Evolutionary conservation across 495 filamentous ascomycete species (phyloP), one percentile per base, ranked within the genome.

Genomic region (Penicillium desertorum): DNA sequence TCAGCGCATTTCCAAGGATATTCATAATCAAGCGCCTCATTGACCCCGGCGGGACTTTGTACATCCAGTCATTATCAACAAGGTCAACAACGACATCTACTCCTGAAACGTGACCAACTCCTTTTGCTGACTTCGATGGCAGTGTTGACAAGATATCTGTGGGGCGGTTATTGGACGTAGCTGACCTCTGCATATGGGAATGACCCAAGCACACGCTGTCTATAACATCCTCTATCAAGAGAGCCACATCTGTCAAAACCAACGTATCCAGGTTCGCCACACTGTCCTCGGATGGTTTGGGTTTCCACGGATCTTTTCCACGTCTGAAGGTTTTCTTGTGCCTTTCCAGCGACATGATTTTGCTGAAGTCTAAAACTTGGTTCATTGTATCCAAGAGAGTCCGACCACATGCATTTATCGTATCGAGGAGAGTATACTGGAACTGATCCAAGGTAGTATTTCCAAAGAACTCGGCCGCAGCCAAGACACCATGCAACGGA

Each of bases 11-110:
- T 12, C 88, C 85, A 48, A 88, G 81, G 4, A 91, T 62, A 61
- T 91, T 90, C 83, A 89, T 87, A 20, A 91, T 74, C 17, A 89
- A 71, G 12, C 88, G 77, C 25, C 84, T 76, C 49, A 88, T 69
- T 0, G 85, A 85, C 0, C 86, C 87, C 0, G 85, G 82, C 37
- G 88, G 81, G 0, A 80, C 77, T 12, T 67, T 70, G 65, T 84
- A 88, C 25, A 76, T 51, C 70, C 81, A 88, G 45, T 68, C 59
- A 34, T 81, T 76, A 7, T 74, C 16, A 67, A 69, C 34, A 27
- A 66, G 52, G 63, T 84, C 77, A 44, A 89, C 79, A 59, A 86
- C 79, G 2, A 89, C 66, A 27, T 62, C 48, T 3, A 65, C 51
- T 23, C 37, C 83, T 78, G 22, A 84, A 71, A 4, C 71, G 66